Evolutionary conservation across 2,329 filamentous ascomycete species (phyloP), one percentile per base, ranked within the genome.

Genomic region (Coniochaeta hoffmannii): DNA sequence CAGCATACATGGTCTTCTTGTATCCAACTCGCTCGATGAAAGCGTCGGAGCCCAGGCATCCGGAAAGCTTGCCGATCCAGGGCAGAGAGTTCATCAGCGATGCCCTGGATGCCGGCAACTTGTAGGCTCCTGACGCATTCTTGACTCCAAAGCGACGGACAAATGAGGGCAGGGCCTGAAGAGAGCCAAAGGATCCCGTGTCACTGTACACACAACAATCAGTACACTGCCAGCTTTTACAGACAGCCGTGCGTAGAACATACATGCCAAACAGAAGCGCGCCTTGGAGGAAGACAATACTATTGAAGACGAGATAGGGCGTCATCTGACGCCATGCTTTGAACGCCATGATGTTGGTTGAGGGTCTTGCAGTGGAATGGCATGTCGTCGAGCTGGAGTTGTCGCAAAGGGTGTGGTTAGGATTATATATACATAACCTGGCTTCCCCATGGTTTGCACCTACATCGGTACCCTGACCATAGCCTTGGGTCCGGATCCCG

Each of bases 211-310:
- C 4, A n/a, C 9, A 14, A 17, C 50, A 8, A 22, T 52, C 41
- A 50, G 28, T 22, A 8, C 11, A 12, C 12, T 19, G 10, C 8
- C 19, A 14, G 11, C 10, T 17, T 26, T 2, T 14, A 17, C 32
- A 35, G 28, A 46, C 14, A 12, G 34, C 7, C 15, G 49, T 22
- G 26, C 17, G n/a, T 17, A 24, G 17, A 11, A 59, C 58, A 30
- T 56, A 57, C 54, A 61, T 56, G 46, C 59, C 59, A 35, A 61
- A 61, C 19, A 61, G 54, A 22, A 61, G 36, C 3, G 56, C 59
- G 15, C 59, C 59, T 35, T 56, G 55, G 6, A 58, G 50, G 26
- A 60, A 61, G 50, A 56, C 52, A 26, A 58, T 30, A n/a, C 50
- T 55, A 50, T 55, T 53, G 34, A 58, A 61, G 12, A 61, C 15